Percentiles rank a stretch among this genome's conserved stretches.
These are phyloP conservation scores for Solidago caesia DNA, from an alignment of 129 eudicot species.

Conservation along the genomic window DNA sequence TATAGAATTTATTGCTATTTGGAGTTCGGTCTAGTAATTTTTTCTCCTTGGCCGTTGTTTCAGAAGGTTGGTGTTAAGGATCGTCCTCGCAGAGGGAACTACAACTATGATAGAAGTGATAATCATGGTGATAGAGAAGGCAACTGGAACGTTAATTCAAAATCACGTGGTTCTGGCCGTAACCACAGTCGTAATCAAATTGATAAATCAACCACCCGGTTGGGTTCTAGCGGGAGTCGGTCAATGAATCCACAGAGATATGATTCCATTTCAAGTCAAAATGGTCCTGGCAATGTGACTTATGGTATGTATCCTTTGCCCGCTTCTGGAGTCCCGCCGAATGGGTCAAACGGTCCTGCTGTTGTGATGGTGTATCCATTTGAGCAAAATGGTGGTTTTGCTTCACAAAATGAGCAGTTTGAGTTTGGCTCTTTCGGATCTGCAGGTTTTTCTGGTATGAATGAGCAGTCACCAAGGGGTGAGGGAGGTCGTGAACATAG, in stretches of 20 bases:
- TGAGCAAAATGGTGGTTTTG: constrained; percentile 60
- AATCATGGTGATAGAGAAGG: constrained; percentile 67
- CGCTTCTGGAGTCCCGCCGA: constrained; percentile 51
- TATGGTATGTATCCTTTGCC: constrained; percentile 65
- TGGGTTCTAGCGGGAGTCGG: constrained; percentile 48
- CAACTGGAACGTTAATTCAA: constrained; percentile 61
- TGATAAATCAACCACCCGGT: constrained; percentile 61
- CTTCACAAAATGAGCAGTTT: constrained; percentile 61
- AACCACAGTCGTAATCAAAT: constrained; percentile 63
- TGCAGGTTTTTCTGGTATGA: constrained; percentile 41
- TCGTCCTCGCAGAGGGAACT: constrained; percentile 67
- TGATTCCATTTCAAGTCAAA: constrained; percentile 48
- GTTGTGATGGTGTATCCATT: constrained; percentile 77
- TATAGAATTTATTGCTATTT: background rate
- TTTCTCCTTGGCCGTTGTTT: constrained; percentile 19
- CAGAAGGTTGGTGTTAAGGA: constrained; percentile 75
- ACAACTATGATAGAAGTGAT: constrained; percentile 68
- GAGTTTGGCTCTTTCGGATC: constrained; percentile 77
- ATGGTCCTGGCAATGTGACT: constrained; percentile 48
- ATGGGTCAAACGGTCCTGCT: constrained; percentile 61
- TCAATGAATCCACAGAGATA: constrained; percentile 60
- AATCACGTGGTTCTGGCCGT: constrained; percentile 62
- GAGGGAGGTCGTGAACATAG: constrained; percentile 66
- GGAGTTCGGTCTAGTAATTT: background rate
- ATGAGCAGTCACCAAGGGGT: constrained; percentile 45